Evolutionary conservation across 2,329 filamentous ascomycete genomes (phyloP).

Genomic region (Didymella keratinophila): DNA sequence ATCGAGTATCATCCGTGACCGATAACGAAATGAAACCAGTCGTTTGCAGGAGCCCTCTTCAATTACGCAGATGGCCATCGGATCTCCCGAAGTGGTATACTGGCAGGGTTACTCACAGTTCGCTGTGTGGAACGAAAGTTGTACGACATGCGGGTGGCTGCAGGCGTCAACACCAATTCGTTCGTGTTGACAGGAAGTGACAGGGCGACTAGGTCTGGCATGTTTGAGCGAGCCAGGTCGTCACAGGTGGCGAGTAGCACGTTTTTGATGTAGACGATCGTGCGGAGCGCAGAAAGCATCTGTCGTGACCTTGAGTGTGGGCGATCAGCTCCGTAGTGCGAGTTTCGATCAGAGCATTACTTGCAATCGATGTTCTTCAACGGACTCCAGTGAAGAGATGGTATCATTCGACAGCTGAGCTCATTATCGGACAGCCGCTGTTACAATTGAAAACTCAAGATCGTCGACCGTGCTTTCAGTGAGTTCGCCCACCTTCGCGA

Average conservation of each 20-base stretch:
- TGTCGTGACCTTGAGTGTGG: constrained; percentile 1
- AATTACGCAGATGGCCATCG: not conserved
- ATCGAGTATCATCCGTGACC: not conserved
- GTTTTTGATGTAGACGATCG: constrained; percentile 11
- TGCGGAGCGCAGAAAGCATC: constrained; percentile 14
- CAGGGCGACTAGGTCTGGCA: constrained; percentile 15
- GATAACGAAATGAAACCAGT: not conserved
- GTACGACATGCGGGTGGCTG: constrained; percentile 39
- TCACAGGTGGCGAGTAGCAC: constrained; percentile 14
- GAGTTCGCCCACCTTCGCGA: constrained; percentile 21
- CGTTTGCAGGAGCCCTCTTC: not conserved
- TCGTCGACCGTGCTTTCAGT: constrained; percentile 18
- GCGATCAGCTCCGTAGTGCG: not conserved
- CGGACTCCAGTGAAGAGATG: not conserved
- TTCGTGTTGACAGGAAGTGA: constrained; percentile 34
- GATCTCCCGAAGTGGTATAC: not conserved
- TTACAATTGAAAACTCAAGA: not conserved
- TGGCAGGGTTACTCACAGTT: constrained; percentile 41
- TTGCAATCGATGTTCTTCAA: not conserved
- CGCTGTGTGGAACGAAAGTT: constrained; percentile 36
- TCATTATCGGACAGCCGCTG: not conserved
- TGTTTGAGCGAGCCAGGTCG: constrained; percentile 22
- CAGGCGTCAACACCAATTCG: constrained; percentile 40
- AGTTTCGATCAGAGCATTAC: not conserved
- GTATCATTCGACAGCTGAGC: too few relatives aligned